Evolutionary conservation across 192 early-diverging fungal genomes (phyloP), one percentile per base, ranked within the genome.

Genomic region (Coemansia reversa): DNA sequence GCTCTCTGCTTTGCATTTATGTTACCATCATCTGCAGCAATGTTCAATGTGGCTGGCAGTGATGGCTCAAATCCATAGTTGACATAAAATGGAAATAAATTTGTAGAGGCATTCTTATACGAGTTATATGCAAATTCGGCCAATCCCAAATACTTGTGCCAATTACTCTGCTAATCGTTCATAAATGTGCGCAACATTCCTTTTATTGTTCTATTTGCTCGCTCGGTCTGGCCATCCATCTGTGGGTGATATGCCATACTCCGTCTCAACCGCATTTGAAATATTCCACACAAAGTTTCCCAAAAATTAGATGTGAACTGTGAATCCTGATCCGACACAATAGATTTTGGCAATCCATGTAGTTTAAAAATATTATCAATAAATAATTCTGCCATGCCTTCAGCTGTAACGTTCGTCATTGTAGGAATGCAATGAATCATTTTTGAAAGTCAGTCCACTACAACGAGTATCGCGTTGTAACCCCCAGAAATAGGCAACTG

Each of bases 241-340:
- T 68, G 58, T 8, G 58, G 47, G 35, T 61, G 49, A 11, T 33
- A 6, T 11, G 58, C 39, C 1, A 58, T 61, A 25, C 58, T 53
- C 50, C 55, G 60, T 11, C 22, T 2, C 24, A 68, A 12, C 30
- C 32, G 35, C 16, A 27, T 54, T 7, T 25, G 2, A 0, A 59
- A 25, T 24, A 28, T 14, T n/a, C 47, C 24, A 5, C 8, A 20
- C 24, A 68, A 35, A 32, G 30, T 19, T 27, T 42, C 48, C 69
- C 56, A 72, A 12, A 72, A 56, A 2, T 18, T 8, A 7, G 70
- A 66, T 7, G 51, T 72, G 20, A 72, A 72, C 58, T 27, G 30
- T 1, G 63, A 53, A 49, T 72, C 64, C 0, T 58, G 20, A 51
- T 72, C 70, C 0, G 64, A 72, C 11, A 66, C 63, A 9, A 66